These are phyloP conservation scores for Polytrichum commune DNA, from an alignment of 225 moss, liverwort and hornwort genomes.

Conservation along the genomic window DNA sequence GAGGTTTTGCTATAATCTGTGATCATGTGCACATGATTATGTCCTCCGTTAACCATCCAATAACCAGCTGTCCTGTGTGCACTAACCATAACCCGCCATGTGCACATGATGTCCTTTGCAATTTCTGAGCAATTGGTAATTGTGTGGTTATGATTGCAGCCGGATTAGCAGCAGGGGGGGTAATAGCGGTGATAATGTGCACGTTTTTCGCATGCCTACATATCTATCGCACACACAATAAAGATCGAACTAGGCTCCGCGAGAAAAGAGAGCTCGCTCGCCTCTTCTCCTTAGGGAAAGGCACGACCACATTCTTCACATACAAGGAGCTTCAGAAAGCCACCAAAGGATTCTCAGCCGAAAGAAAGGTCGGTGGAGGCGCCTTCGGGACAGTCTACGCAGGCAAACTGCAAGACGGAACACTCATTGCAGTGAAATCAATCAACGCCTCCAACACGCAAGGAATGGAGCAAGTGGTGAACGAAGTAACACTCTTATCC, in stretches of 20 bases:
- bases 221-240: neutral
- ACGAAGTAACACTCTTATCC: slow-evolving; percentile 36
- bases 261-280: slow-evolving; percentile 9
- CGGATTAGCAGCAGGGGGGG: slow-evolving; percentile 4
- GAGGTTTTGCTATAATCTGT: neutral
- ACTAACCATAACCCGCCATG: neutral
- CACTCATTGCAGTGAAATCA: slow-evolving; percentile 30
- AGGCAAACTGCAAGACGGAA: slow-evolving; percentile 26
- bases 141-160: neutral
- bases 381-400: slow-evolving; percentile 31
- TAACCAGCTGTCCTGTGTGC: neutral
- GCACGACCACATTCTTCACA: slow-evolving; percentile 3
- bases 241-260: neutral
- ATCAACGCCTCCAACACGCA: neutral
- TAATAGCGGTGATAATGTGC: neutral
- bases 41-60: neutral
- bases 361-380: slow-evolving; percentile 13
- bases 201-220: neutral
- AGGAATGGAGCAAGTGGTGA: slow-evolving; percentile 16
- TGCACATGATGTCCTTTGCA: neutral
- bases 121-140: neutral
- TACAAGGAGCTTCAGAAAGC: slow-evolving; percentile 29
- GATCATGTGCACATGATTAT: neutral
- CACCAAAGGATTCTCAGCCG: slow-evolving; percentile 22
- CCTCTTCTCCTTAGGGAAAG: slow-evolving; percentile 12